Evolutionary conservation across 139 green algal genomes (phyloP).

Genomic region (Chlorella vulgaris): DNA sequence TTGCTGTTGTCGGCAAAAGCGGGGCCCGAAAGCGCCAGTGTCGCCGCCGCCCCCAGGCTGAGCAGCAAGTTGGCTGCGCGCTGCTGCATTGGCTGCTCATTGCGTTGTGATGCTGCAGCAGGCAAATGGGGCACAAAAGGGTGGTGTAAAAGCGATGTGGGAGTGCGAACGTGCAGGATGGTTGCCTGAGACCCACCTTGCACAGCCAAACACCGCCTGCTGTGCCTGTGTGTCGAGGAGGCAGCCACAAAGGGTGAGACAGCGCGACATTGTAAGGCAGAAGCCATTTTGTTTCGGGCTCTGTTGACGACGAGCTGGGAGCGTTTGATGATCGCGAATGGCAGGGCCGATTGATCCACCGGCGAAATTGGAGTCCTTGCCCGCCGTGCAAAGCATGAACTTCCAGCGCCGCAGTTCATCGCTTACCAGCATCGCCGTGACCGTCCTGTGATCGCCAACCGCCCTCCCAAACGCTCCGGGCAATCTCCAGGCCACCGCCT

Average conservation of each 20-base stretch:
- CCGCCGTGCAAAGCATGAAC: no score
- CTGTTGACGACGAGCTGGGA: not conserved
- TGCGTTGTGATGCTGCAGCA: conserved; percentile 4
- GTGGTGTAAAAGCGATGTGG: not conserved
- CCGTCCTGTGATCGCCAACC: no score
- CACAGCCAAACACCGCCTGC: not conserved
- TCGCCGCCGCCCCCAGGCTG: conserved; percentile 20
- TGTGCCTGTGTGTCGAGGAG: not conserved
- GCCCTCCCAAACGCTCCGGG: no score
- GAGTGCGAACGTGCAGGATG: no score
- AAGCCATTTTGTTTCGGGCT: not conserved
- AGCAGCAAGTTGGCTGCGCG: conserved; percentile 7
- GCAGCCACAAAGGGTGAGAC: conserved; percentile 4
- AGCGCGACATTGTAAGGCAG: not conserved
- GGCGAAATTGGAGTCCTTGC: no score
- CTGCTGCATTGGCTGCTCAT: not conserved
- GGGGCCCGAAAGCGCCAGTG: conserved; percentile 12
- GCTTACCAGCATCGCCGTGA: no score
- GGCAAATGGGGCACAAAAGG: no score
- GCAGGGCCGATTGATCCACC: no score
- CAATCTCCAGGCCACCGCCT: no score
- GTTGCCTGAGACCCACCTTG: no score
- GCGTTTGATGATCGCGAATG: not conserved
- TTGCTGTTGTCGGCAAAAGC: conserved; percentile 64
- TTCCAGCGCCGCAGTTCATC: no score